phyloP scores from a whole-genome alignment of 805 yeast genomes.

The Spathaspora hagerdaliae region DNA sequence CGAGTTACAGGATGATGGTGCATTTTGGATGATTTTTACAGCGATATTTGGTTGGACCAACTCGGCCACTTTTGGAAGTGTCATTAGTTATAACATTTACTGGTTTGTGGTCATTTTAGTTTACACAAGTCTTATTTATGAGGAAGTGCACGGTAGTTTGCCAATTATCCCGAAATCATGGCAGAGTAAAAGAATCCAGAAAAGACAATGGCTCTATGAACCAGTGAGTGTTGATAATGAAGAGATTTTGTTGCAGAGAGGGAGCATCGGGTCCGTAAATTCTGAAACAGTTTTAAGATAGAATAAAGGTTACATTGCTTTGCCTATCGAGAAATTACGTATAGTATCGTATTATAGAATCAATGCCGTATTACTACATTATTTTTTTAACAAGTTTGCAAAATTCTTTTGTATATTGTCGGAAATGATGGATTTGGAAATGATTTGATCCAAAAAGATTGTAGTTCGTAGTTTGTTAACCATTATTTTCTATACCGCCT shows the following conservation, averaged over 20 bases:
- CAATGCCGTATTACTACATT: too few relatives aligned
- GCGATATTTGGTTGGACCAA: constrained; percentile 46
- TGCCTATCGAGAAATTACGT: too few relatives aligned
- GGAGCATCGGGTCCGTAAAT: constrained; percentile 23
- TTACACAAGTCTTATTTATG: constrained; percentile 27
- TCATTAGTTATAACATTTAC: constrained; percentile 30
- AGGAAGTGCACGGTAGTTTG: constrained; percentile 34
- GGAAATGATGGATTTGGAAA: too few relatives aligned
- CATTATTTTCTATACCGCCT: too few relatives aligned
- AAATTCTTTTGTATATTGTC: too few relatives aligned
- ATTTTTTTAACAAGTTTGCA: too few relatives aligned
- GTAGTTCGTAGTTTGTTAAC: too few relatives aligned
- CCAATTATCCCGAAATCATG: constrained; percentile 37
- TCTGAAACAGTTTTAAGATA: constrained; percentile 22
- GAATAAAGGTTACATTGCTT: not conserved
- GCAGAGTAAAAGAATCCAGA: constrained; percentile 35
- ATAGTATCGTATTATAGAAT: too few relatives aligned
- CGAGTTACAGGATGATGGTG: constrained; percentile 34
- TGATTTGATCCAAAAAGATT: too few relatives aligned
- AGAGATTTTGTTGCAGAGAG: constrained; percentile 6
- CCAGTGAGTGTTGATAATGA: not conserved
- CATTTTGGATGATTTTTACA: constrained; percentile 44
- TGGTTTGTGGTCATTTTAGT: constrained; percentile 32
- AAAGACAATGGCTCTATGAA: constrained; percentile 15
- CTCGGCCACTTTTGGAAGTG: constrained; percentile 43